Evolutionary conservation across 352 stramenopile genomes (phyloP), one percentile per base, ranked within the genome.

Genomic region (Globisporangium echinulatum): DNA sequence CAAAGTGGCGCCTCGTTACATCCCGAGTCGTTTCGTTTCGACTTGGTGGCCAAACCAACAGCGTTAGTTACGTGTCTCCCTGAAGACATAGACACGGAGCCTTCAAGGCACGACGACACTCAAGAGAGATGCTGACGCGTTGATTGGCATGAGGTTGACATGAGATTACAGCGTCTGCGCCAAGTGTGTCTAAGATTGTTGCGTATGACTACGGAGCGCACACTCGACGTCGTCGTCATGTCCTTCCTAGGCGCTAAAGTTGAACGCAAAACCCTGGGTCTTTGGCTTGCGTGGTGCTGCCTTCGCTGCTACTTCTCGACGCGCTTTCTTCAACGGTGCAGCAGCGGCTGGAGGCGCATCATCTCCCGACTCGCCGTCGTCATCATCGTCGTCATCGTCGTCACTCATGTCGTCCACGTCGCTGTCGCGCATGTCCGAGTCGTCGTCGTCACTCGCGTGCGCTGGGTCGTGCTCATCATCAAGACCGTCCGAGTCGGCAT

Each of bases 261-360:
- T 79, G 60, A 82, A 82, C 11, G 70, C 68, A 52, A 82, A 82
- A 2, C 49, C 52, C 1, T 62, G 36, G 46, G 64, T 64, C 25
- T 65, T 54, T 1, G 61, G 9, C 44, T 68, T 69, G 51, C 15
- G 2, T 15, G 7, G 13, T 0, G 36, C 9, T 15, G 25, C 9
- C 13, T 44, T 53, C 7, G 37, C 37, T 13, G 44, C 13, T 33
- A 48, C 56, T 6, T 15, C 19, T 13, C 15, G 44, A 13, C 49
- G 56, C 49, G 10, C 17, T 37, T 59, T 62, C 36, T 57, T 67
- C 40, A 40, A n/a, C 17, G 37, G 49, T 8, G 44, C 40, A 6
- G 53, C 38, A 14, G 14, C 25, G 25, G 2, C 25, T 33, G 25
- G 25, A 0, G 25, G 48, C 9, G 8, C 25, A 14, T 64, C 25